These are phyloP conservation scores for Ophiostoma triangulosporum DNA, from an alignment of 2,329 filamentous ascomycete species.

Conservation along the genomic window DNA sequence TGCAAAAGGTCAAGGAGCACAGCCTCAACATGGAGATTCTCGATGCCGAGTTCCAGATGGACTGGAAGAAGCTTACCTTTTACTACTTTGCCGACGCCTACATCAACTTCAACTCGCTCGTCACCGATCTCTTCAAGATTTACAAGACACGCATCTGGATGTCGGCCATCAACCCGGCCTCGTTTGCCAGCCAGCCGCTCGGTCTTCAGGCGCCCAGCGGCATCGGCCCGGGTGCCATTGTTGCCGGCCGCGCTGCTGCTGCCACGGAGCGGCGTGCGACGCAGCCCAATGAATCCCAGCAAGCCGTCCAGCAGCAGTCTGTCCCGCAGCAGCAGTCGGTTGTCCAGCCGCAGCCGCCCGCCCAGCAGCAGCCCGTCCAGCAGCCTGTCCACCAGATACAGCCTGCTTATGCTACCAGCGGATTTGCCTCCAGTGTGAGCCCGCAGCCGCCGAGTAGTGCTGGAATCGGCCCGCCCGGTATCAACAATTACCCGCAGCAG, in stretches of 20 bases:
- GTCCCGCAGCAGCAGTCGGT: not conserved
- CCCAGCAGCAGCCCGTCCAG: constrained; percentile 3
- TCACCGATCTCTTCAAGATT: constrained; percentile 96
- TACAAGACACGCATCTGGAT: constrained; percentile 99
- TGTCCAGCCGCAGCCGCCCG: constrained; percentile 7
- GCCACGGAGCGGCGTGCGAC: constrained; percentile 33
- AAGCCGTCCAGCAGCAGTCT: constrained; percentile 1
- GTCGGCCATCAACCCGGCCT: constrained; percentile 96
- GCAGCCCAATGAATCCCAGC: constrained; percentile 1
- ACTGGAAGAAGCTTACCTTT: constrained; percentile 97
- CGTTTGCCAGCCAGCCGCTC: constrained; percentile 68
- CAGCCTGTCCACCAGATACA: constrained; percentile 4
- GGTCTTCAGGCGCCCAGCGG: constrained; percentile 57
- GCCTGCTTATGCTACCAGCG: not conserved
- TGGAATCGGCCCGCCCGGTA: not conserved
- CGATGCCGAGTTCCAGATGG: constrained; percentile 97
- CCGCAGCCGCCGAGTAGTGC: not conserved
- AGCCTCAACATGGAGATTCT: constrained; percentile 91
- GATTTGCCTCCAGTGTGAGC: not conserved
- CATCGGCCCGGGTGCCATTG: constrained; percentile 53
- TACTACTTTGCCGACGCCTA: constrained; percentile 98
- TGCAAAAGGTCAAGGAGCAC: constrained; percentile 92
- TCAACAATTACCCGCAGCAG: constrained; percentile 19
- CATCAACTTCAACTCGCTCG: constrained; percentile 97
- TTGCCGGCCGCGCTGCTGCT: constrained; percentile 34